Evolutionary conservation across 2,329 filamentous ascomycete species (phyloP), one percentile per base, ranked within the genome.

Genomic region (Mycosphaerella arachidis): DNA sequence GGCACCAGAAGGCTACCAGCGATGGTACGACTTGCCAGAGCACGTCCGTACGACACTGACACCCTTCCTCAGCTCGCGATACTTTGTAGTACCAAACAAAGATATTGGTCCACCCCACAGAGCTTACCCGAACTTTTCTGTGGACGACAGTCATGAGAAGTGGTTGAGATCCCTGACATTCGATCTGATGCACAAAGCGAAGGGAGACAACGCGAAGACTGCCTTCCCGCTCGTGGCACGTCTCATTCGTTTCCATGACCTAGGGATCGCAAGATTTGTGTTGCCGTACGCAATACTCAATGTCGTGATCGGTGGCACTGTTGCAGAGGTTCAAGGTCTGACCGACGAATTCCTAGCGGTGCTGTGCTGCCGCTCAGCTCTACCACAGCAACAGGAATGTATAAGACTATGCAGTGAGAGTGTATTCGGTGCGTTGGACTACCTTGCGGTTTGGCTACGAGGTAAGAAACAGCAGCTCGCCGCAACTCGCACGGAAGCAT

Each of bases 321-420:
- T 87, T 29, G 68, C 82, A 57, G 85, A 92, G 65, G 84, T 84
- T 53, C 73, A 82, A 24, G 81, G 87, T 57, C 82, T 97, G 35
- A 79, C 85, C n/a, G 75, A 78, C 10, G 95, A 99, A 74, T 76
- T 99, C 29, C 79, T 89, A 59, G 82, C 79, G 3, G 86, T 99
- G 33, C 77, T 99, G n/a, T 81, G 82, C 43, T 76, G 84, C 55
- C 81, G 90, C 64, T 81, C 83, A 33, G 74, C 82, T n/a, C 74
- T 76, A 24, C 76, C 79, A 29, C 73, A 76, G 18, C 84, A 89
- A 66, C 84, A 83, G 53, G 90, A 96, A 66, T 87, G 91, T 54
- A 84, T 91, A 69, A 90, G 93, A 70, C 81, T 90, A 55, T 96
- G 90, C 72, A 96, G 91, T 70, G 92, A 97, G 89, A 91, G 89